Evolutionary conservation across 768 basidiomycete genomes (phyloP), one percentile per base, ranked within the genome.

Genomic region (Tricholoma furcatifolium): DNA sequence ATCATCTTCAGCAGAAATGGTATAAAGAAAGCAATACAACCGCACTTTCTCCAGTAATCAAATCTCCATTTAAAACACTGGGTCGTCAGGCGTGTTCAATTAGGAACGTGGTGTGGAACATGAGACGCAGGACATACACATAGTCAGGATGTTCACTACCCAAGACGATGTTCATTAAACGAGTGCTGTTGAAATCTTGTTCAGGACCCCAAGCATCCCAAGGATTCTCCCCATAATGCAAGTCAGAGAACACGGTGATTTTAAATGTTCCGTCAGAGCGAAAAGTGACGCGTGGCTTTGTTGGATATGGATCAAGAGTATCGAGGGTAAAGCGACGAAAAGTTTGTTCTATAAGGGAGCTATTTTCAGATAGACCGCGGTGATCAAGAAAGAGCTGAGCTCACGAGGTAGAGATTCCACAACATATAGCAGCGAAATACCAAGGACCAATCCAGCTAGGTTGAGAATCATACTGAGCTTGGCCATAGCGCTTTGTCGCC

Each of bases 221-320:
- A 7, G 86, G 84, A 58, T 87, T 84, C 67, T 90, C 88, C 23
- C 88, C 88, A 55, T 77, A 88, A 62, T 90, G 88, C 27, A 89
- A 66, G 59, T 91, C 88, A 6, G 85, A 87, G 64, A 90, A 88
- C 6, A 88, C 74, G 12, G 82, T 85, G 42, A 91, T 59, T 66
- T 87, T 88, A 75, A 91, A 87, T 1, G 80, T 80, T 2, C 82
- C 83, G 62, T 86, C 78, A 0, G 64, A 27, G 7, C 72, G 70
- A 66, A 89, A 90, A 2, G 73, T 75, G 14, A 89, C 55, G 11
- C 79, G 78, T 2, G 69, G 68, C 47, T 75, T 75, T 15, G 53
- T 56, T 12, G 70, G 71, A 57, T 76, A 75, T 12, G 75, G 75
- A 42, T 76, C 58, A 15, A 71, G 56, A n/a, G 21, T 18, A 11